A percentile compares a stretch with the other conserved stretches of the same genome.
phyloP scores from a whole-genome alignment of 208 protist species.

The Trypanosoma theileri region DNA sequence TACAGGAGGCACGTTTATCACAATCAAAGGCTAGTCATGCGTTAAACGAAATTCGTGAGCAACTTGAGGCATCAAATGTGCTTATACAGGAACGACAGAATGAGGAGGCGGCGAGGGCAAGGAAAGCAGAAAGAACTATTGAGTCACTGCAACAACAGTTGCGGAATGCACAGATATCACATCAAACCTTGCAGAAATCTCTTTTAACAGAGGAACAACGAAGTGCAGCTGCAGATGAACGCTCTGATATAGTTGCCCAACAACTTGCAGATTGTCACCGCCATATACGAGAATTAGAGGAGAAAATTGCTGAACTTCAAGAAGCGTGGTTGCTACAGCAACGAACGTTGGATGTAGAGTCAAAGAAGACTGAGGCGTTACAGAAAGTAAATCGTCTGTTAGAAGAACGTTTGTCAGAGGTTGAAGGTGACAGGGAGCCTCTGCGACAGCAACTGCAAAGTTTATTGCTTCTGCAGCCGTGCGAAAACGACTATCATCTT shows the following conservation, averaged over 20 bases:
- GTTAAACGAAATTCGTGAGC: conserved; percentile 22
- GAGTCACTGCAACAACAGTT: conserved; percentile 27
- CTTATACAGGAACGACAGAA: conserved; percentile 26
- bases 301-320: conserved; percentile 20
- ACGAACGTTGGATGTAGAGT: conserved; percentile 30
- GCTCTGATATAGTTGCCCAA: neutral
- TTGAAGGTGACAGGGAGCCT: conserved; percentile 70
- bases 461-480: conserved; percentile 33
- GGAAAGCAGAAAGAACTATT: conserved; percentile 19
- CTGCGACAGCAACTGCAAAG: conserved; percentile 76
- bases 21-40: conserved; percentile 8
- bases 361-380: conserved; percentile 53
- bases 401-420: conserved; percentile 57
- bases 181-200: conserved; percentile 16
- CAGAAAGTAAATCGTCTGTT: conserved; percentile 65
- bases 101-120: conserved; percentile 28
- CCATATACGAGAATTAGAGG: neutral
- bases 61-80: conserved; percentile 25
- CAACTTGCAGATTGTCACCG: neutral
- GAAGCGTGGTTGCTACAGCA: conserved; percentile 23
- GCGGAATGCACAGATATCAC: conserved; percentile 9
- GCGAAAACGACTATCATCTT: neutral
- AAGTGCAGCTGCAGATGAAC: conserved; percentile 19
- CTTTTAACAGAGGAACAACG: conserved; percentile 11
- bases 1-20: conserved; percentile 13